These are phyloP conservation scores for Geosmithia morbida DNA, from an alignment of 2,329 filamentous ascomycete species.

Conservation along the genomic window DNA sequence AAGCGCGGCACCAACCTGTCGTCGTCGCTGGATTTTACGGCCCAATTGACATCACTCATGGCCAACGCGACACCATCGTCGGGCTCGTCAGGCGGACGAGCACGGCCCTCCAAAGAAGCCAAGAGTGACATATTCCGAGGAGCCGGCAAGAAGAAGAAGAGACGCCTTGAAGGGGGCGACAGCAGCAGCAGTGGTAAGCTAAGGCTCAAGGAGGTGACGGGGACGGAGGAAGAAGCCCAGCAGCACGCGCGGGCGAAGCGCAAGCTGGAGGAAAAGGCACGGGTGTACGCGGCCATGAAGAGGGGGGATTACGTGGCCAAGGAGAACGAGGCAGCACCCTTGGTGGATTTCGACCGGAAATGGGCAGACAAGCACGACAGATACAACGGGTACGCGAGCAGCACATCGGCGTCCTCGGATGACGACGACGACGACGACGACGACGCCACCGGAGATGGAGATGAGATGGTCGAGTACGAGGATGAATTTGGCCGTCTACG, in stretches of 20 bases:
- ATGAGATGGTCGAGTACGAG: constrained; percentile 67
- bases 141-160: constrained; percentile 9
- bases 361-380: constrained; percentile 61
- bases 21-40: constrained; percentile 71
- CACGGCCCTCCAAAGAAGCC: constrained; percentile 29
- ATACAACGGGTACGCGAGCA: constrained; percentile 40
- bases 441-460: constrained; percentile 25
- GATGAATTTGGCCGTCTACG: constrained; percentile 88
- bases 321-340: constrained; percentile 47
- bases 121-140: constrained; percentile 29
- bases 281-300: constrained; percentile 80
- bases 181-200: constrained; percentile 36
- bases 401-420: constrained; percentile 11
- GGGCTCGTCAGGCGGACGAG: constrained; percentile 21
- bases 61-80: constrained; percentile 31
- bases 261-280: constrained; percentile 82
- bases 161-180: neutral
- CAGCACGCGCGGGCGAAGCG: constrained; percentile 58
- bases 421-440: constrained; percentile 24
- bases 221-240: constrained; percentile 48
- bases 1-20: constrained; percentile 57
- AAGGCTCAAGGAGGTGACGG: constrained; percentile 33
- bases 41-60: constrained; percentile 73
- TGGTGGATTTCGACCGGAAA: constrained; percentile 92
- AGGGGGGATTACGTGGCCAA: constrained; percentile 66